Percentiles rank a stretch among this genome's conserved stretches.
phyloP scores from a whole-genome alignment of 345 rosid species.

The Sonneratia alba region DNA sequence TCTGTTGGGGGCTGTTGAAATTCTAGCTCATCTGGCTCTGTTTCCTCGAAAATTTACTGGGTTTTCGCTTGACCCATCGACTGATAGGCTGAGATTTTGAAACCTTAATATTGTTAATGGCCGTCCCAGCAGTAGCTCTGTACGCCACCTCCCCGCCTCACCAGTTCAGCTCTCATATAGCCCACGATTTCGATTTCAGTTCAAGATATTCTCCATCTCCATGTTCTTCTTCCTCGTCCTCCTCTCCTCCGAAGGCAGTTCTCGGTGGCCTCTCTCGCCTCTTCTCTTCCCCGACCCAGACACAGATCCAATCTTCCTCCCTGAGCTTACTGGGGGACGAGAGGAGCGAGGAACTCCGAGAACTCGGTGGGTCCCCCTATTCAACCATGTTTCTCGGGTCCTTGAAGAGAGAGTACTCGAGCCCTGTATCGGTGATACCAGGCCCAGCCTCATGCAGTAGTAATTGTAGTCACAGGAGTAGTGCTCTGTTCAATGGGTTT shows the following conservation, averaged over 20 bases:
- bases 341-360: slow-evolving; percentile 36
- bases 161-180: slow-evolving; percentile 42
- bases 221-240: slow-evolving; percentile 23
- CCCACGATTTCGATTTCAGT: slow-evolving; percentile 59
- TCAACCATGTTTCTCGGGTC: slow-evolving; percentile 38
- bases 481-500: slow-evolving; percentile 60
- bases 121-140: slow-evolving; percentile 68
- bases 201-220: slow-evolving; percentile 49
- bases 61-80: background rate
- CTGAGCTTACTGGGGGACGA: slow-evolving; percentile 26
- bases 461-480: slow-evolving; percentile 25
- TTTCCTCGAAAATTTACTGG: background rate
- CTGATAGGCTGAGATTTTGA: background rate
- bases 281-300: slow-evolving; percentile 48
- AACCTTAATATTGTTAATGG: slow-evolving; percentile 26
- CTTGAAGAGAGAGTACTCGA: slow-evolving; percentile 45
- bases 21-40: background rate
- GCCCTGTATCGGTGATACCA: slow-evolving; percentile 76
- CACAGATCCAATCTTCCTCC: slow-evolving; percentile 28
- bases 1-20: background rate
- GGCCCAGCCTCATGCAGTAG: slow-evolving; percentile 53
- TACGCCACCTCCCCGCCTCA: slow-evolving; percentile 56
- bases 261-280: slow-evolving; percentile 74
- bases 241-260: slow-evolving; percentile 43
- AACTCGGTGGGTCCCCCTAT: slow-evolving; percentile 40